Evolutionary conservation across 352 stramenopile species (phyloP).

Genomic region (Globisporangium solare): DNA sequence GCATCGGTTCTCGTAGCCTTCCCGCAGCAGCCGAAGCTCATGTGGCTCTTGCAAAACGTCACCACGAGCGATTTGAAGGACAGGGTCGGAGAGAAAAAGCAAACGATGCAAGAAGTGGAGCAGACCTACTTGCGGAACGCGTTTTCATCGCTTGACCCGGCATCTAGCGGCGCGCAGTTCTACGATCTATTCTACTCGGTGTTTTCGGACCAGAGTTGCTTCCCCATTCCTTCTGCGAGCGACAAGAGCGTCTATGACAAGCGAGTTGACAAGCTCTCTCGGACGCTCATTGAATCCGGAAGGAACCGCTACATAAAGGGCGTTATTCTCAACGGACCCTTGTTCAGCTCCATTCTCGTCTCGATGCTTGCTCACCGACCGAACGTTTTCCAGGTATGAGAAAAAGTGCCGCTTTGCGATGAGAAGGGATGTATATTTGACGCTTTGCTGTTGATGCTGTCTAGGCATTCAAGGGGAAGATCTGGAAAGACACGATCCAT

Average conservation of each 20-base stretch:
- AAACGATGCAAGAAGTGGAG: slow-evolving; percentile 54
- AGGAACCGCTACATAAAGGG: slow-evolving; percentile 65
- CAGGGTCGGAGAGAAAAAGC: slow-evolving; percentile 39
- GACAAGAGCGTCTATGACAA: slow-evolving; percentile 47
- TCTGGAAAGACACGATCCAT: slow-evolving; percentile 78
- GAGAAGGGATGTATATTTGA: no score
- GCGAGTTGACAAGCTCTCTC: slow-evolving; percentile 57
- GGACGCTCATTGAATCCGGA: slow-evolving; percentile 49
- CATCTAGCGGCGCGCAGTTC: slow-evolving; percentile 19
- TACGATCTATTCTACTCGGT: slow-evolving; percentile 38
- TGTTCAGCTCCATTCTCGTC: slow-evolving; percentile 65
- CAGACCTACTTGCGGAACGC: slow-evolving; percentile 54
- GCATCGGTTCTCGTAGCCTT: slow-evolving; percentile 30
- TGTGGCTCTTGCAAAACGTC: slow-evolving; percentile 71
- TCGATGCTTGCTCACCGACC: slow-evolving; percentile 69
- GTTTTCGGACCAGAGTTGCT: slow-evolving; percentile 59
- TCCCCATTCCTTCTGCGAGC: slow-evolving; percentile 33
- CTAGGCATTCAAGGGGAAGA: slow-evolving; percentile 54
- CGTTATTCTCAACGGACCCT: slow-evolving; percentile 64
- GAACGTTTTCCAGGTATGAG: slow-evolving; percentile 57
- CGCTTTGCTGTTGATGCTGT: no score
- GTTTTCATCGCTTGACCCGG: slow-evolving; percentile 26
- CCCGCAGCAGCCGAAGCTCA: slow-evolving; percentile 63
- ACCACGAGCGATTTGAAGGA: slow-evolving; percentile 62
- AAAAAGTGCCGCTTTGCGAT: neutral